These are phyloP conservation scores for Adansonia rubrostipa DNA, from an alignment of 441 rosid genomes.

Conservation along the genomic window DNA sequence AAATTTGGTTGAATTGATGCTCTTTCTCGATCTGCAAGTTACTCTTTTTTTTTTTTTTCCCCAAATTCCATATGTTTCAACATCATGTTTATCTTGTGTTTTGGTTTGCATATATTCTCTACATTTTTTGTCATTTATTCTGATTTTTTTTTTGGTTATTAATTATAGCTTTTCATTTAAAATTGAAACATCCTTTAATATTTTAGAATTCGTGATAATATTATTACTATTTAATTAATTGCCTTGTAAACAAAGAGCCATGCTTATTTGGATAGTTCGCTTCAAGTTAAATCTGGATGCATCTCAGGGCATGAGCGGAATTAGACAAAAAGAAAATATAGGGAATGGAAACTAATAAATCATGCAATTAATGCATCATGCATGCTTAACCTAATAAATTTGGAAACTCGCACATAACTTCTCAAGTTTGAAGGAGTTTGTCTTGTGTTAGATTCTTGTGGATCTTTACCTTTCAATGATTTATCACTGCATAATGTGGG, in stretches of 20 bases:
- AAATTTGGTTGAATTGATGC: slow-evolving; percentile 2
- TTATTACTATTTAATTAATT: neutral
- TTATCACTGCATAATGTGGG: slow-evolving; percentile 11
- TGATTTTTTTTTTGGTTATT: neutral
- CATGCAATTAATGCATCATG: neutral
- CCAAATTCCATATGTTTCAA: neutral
- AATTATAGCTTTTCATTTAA: neutral
- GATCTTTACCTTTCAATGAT: slow-evolving; percentile 23
- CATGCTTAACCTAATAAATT: neutral
- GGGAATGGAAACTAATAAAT: neutral
- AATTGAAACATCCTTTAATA: neutral
- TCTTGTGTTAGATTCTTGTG: slow-evolving; percentile 7
- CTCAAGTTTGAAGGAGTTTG: neutral
- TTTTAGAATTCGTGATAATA: neutral
- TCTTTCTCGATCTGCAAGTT: neutral
- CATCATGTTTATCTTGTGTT: slow-evolving; percentile 12
- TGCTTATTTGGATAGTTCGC: neutral
- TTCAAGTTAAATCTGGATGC: neutral
- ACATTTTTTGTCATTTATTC: slow-evolving; percentile 21
- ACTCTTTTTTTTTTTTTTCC: neutral
- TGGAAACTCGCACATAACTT: slow-evolving; percentile 9
- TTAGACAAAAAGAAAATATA: neutral
- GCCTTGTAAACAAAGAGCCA: neutral
- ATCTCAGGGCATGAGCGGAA: neutral
- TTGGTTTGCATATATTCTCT: neutral